Percentiles rank a stretch among this genome's conserved stretches.
phyloP scores from a whole-genome alignment of 202 grass and related monocot species.

The Brachypodium distachyon region DNA sequence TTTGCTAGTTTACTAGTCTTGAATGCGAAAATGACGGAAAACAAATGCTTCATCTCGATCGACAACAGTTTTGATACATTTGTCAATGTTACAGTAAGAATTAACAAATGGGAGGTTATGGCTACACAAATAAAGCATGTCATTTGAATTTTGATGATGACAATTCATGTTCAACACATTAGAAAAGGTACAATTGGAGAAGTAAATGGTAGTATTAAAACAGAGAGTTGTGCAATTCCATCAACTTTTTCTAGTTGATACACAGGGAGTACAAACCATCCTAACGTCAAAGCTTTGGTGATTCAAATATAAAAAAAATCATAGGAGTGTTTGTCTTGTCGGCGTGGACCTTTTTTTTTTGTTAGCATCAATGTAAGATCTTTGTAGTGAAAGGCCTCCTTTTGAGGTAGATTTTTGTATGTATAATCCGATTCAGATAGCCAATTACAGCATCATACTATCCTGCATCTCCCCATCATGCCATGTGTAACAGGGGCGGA shows the following conservation, averaged over 20 bases:
- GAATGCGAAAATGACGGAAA: neutral
- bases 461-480: neutral
- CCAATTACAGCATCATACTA: neutral
- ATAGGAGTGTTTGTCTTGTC: neutral
- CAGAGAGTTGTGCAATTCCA: neutral
- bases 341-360: neutral
- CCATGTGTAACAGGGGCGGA: too few relatives aligned
- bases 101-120: neutral
- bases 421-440: neutral
- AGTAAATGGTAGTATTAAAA: neutral
- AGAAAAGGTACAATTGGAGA: slow-evolving; percentile 1
- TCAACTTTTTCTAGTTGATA: neutral
- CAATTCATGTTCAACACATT: slow-evolving; percentile 1
- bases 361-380: neutral
- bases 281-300: neutral
- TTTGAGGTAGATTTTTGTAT: neutral
- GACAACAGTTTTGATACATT: neutral
- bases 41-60: neutral
- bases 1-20: neutral
- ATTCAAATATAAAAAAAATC: neutral
- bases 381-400: neutral
- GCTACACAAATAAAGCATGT: neutral
- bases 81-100: neutral
- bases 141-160: neutral
- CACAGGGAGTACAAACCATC: neutral